These are phyloP conservation scores for Rhytidiadelphus loreus DNA, from an alignment of 225 moss, liverwort and hornwort species.

Conservation along the genomic window DNA sequence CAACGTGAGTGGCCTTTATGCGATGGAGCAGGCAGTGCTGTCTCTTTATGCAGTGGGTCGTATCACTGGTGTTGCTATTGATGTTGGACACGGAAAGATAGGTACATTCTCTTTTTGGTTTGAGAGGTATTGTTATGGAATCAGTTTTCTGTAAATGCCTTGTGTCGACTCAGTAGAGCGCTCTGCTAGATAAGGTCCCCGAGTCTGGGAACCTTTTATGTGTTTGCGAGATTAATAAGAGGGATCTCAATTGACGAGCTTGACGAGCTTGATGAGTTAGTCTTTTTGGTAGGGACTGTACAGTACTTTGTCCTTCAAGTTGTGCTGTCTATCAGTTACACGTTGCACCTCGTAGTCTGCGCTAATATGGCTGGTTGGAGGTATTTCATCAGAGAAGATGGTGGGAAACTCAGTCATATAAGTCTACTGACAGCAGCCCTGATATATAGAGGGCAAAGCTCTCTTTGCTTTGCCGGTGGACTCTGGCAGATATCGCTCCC, in stretches of 20 bases:
- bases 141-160: neutral
- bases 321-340: neutral
- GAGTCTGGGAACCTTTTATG: neutral
- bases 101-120: conserved; percentile 28
- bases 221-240: neutral
- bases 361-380: neutral
- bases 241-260: neutral
- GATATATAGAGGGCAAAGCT: conserved; percentile 79
- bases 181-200: neutral
- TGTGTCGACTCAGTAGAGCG: neutral
- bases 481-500: conserved; percentile 90
- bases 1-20: conserved; percentile 93
- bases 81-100: conserved; percentile 93
- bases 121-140: neutral
- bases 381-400: neutral
- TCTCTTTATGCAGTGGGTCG: conserved; percentile 96
- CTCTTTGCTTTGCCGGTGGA: conserved; percentile 62
- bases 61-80: conserved; percentile 90
- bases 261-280: neutral
- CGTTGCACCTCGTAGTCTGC: neutral
- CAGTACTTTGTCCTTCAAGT: neutral
- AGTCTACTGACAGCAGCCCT: conserved; percentile 72
- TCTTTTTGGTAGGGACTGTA: neutral
- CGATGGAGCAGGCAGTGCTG: conserved; percentile 96
- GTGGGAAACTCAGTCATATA: conserved; percentile 20